Conservation (phyloP, 768 basidiomycete genomes). For the Termitomyces heimii region DNA sequence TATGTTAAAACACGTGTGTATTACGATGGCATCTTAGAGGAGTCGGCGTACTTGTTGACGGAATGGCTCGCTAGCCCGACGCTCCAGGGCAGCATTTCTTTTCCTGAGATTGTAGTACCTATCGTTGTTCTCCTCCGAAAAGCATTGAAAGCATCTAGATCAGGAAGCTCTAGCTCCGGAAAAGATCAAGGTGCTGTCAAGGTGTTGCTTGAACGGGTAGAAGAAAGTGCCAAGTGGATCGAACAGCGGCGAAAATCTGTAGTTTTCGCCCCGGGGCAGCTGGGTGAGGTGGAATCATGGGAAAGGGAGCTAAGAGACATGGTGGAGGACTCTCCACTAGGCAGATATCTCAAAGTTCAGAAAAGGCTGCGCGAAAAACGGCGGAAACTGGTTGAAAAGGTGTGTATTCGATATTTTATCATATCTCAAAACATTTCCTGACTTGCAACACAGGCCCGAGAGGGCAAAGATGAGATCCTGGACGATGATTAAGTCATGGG, state of each 20-base stretch:
- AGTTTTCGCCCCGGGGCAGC: conserved; percentile 66
- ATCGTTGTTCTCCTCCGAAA: conserved; percentile 67
- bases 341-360: conserved; percentile 76
- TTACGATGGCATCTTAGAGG: conserved; percentile 77
- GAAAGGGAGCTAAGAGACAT: conserved; percentile 51
- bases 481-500: conserved; percentile 28
- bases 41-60: conserved; percentile 68
- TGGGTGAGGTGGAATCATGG: conserved; percentile 70
- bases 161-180: conserved; percentile 24
- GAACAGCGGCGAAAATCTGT: conserved; percentile 66
- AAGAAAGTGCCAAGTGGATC: conserved; percentile 78
- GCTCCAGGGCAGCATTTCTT: conserved; percentile 83
- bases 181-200: conserved; percentile 68
- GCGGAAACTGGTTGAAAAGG: conserved; percentile 70
- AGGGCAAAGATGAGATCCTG: conserved; percentile 66
- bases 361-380: conserved; percentile 76
- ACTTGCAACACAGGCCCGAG: conserved; percentile 46
- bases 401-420: conserved; percentile 22
- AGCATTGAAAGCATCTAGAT: conserved; percentile 58
- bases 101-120: conserved; percentile 89
- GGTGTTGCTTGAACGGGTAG: conserved; percentile 77
- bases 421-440: conserved; percentile 11
- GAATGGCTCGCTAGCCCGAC: conserved; percentile 72
- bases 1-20: conserved; percentile 88
- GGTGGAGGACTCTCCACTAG: conserved; percentile 69